phyloP scores from a whole-genome alignment of 371 early-diverging fungal genomes.

The Phascolomyces articulosus region DNA sequence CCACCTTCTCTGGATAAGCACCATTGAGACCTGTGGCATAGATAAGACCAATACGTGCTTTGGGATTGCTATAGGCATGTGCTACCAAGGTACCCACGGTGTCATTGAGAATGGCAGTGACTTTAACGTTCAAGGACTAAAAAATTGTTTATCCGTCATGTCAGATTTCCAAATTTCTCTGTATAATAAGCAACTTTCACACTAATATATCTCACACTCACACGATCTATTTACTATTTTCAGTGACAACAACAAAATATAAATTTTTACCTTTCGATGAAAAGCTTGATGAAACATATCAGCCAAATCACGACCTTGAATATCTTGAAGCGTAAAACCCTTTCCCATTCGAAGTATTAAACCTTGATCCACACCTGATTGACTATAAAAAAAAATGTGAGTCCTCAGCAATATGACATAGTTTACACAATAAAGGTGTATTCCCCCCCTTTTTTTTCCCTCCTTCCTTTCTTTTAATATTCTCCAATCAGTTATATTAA shows the following conservation, averaged over 20 bases:
- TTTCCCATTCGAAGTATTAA: constrained; percentile 89
- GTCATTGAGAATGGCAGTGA: constrained; percentile 90
- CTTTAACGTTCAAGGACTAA: constrained; percentile 63
- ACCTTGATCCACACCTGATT: constrained; percentile 77
- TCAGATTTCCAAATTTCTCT: background rate
- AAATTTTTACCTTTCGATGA: constrained; percentile 55
- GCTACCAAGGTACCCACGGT: constrained; percentile 90
- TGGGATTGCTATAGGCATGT: constrained; percentile 79
- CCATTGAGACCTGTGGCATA: constrained; percentile 94
- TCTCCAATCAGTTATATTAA: too few relatives aligned
- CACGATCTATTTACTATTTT: background rate
- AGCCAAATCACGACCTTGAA: constrained; percentile 83
- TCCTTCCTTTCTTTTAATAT: too few relatives aligned
- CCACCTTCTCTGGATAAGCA: constrained; percentile 80
- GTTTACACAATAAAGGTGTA: constrained; percentile 2
- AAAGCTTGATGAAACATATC: constrained; percentile 78
- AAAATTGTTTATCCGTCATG: too few relatives aligned
- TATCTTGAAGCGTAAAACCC: constrained; percentile 79
- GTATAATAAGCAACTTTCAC: too few relatives aligned
- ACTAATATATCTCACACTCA: background rate
- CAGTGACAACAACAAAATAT: too few relatives aligned
- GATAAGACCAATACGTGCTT: constrained; percentile 83
- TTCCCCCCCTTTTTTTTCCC: background rate
- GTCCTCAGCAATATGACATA: too few relatives aligned
- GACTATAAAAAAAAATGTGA: too few relatives aligned